Evolutionary conservation across 2,329 filamentous ascomycete species (phyloP).

Genomic region (Calonectria naviculata): DNA sequence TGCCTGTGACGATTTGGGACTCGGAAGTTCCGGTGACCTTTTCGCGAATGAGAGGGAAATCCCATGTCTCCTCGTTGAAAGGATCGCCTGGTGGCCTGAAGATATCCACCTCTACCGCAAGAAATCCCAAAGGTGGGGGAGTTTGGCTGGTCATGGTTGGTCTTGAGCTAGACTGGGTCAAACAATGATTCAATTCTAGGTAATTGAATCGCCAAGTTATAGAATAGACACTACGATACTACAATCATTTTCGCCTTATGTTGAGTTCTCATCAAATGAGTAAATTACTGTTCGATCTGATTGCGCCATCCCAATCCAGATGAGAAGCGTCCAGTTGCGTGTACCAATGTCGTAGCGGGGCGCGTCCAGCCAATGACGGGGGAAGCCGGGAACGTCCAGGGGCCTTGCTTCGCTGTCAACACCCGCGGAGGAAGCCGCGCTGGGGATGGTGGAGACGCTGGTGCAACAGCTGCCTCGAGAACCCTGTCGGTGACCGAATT

Average conservation of each 20-base stretch:
- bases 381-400: slow-evolving; percentile 16
- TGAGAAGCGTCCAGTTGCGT: not conserved
- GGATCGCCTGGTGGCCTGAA: slow-evolving; percentile 49
- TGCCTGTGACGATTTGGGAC: slow-evolving; percentile 42
- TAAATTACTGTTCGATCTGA: too few relatives aligned
- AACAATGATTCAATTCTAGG: not conserved
- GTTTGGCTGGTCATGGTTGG: slow-evolving; percentile 5
- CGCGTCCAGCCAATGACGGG: slow-evolving; percentile 24
- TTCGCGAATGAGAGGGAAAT: slow-evolving; percentile 50
- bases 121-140: slow-evolving; percentile 45
- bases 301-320: not conserved
- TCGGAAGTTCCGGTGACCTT: slow-evolving; percentile 43
- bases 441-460: not conserved
- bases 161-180: not conserved
- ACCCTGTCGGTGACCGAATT: not conserved
- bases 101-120: slow-evolving; percentile 48
- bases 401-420: not conserved
- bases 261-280: not conserved
- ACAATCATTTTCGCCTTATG: too few relatives aligned
- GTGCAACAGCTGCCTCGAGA: not conserved
- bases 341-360: not conserved
- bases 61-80: slow-evolving; percentile 49
- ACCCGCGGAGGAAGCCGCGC: slow-evolving; percentile 8
- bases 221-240: not conserved
- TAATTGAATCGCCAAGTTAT: too few relatives aligned